Base-by-base conservation (phyloP, 495 filamentous ascomycete genomes). In the Neurospora sublineolata region DNA sequence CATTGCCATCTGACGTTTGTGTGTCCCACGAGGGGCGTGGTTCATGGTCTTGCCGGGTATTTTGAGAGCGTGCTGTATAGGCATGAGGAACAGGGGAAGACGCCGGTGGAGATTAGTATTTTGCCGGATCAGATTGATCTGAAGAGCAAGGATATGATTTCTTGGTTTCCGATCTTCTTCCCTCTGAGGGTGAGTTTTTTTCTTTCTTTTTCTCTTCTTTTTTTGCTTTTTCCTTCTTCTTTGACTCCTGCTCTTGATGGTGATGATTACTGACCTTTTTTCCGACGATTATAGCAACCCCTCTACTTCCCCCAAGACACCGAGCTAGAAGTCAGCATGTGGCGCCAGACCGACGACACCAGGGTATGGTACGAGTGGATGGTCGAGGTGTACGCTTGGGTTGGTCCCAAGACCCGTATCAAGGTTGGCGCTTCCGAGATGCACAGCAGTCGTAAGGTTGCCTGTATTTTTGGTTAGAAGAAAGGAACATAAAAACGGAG, bases 291-390 rank as follows among this genome's bases (percentile, higher is more conserved):
- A 58, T 67, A 97, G 94, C 89, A 89, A 74, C 94, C 95, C 8
- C 83, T 99, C 30, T 94, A 95, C 78, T 87, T 96, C 71, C 94
- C 96, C 1, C 90, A 93, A 73, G 87, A 92, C 72, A 88, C 90
- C 27, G 93, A 94, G 78, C 83, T 99, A 12, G 91, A 96, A 46
- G 88, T 97, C 14, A 93, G 89, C 75, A 97, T 99, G 86, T 97
- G 93, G 89, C 87, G 95, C 72, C 91, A 94, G 80, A 97, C 95
- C 8, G 94, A 98, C 79, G 92, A 97, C 76, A 87, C 91, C 23
- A 97, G 94, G 82, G 94, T 98, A 14, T 99, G 95, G 96, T 99
- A 99, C 79, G 94, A 99, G 80, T 99, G 95, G 95, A 85, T 95
- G 75, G 89, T 97, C 1, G 95, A 98, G 79, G 91, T 89, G 30